phyloP scores from a whole-genome alignment of 2,329 filamentous ascomycete genomes.

The Pezizomycotina sp. region DNA sequence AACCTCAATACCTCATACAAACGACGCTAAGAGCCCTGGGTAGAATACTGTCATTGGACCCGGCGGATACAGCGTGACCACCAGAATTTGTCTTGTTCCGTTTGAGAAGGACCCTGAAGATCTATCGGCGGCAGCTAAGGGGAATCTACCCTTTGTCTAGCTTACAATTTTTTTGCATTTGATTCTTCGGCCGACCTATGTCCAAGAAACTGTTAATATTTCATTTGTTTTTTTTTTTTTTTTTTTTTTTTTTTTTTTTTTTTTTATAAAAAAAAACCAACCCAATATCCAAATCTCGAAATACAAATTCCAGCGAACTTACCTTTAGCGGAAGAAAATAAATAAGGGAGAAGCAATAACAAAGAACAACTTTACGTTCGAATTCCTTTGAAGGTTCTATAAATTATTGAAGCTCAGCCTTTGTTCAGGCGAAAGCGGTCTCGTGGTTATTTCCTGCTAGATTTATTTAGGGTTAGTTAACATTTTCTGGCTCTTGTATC shows the following conservation, averaged over 20 bases:
- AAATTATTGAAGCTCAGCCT: background rate
- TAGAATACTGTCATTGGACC: too few species aligned
- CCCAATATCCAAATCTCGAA: background rate
- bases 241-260: conserved; percentile 2
- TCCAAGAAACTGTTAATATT: background rate
- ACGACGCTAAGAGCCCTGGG: too few species aligned
- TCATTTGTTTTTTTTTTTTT: background rate
- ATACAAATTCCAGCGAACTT: too few species aligned
- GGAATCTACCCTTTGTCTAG: too few species aligned
- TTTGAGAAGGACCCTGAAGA: too few species aligned
- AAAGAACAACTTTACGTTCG: background rate
- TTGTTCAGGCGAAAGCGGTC: background rate
- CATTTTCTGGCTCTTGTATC: too few species aligned
- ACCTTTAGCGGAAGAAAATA: background rate
- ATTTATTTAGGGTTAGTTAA: too few species aligned
- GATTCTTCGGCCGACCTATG: background rate
- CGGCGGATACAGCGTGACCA: too few species aligned
- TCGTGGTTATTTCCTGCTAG: too few species aligned
- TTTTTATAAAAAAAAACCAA: background rate
- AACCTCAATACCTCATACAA: too few species aligned
- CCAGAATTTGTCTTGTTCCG: too few species aligned
- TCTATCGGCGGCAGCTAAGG: too few species aligned
- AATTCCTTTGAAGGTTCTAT: conserved; percentile 8
- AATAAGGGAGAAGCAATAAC: conserved; percentile 3
- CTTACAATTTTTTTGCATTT: background rate